Evolutionary conservation across 2,329 filamentous ascomycete species (phyloP).

Genomic region (Fusarium guadeloupense): DNA sequence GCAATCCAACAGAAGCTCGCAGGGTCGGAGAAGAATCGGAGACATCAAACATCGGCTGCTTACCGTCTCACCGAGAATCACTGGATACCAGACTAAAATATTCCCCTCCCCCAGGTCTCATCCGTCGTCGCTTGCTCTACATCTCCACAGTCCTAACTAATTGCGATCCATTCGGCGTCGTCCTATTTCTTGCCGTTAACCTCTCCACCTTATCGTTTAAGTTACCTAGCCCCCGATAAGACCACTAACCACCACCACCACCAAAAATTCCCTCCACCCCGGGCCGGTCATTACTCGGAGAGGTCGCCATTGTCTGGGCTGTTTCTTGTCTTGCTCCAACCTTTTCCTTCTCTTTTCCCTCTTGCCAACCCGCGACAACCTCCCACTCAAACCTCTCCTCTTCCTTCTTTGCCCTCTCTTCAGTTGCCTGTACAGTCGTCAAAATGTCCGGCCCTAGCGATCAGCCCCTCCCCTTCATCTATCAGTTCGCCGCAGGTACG

Average conservation of each 20-base stretch:
- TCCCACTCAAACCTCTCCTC: conserved; percentile 16
- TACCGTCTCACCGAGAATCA: conserved; percentile 30
- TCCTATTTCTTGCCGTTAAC: conserved; percentile 15
- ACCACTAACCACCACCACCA: conserved; percentile 35
- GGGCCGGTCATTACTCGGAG: conserved; percentile 43
- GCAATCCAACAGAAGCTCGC: background rate
- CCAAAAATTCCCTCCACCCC: conserved; percentile 44
- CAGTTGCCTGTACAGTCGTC: conserved; percentile 19
- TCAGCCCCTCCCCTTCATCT: conserved; percentile 87
- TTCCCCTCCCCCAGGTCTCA: conserved; percentile 30
- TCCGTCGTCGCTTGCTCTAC: background rate
- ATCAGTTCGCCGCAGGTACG: conserved; percentile 93
- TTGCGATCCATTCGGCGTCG: conserved; percentile 18
- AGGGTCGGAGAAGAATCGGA: conserved; percentile 31
- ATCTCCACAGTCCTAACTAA: conserved; percentile 28
- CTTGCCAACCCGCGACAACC: conserved; percentile 23
- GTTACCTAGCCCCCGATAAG: conserved; percentile 40
- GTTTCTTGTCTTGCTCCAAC: conserved; percentile 4
- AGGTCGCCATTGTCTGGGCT: conserved; percentile 36
- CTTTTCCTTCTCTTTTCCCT: conserved; percentile 17
- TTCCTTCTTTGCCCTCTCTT: conserved; percentile 3
- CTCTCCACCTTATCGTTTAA: conserved; percentile 33
- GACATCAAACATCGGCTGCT: conserved; percentile 9
- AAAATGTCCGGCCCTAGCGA: conserved; percentile 53
- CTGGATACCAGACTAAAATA: background rate